Conservation (phyloP, 768 basidiomycete genomes). For the Termitomyces sp. region DNA sequence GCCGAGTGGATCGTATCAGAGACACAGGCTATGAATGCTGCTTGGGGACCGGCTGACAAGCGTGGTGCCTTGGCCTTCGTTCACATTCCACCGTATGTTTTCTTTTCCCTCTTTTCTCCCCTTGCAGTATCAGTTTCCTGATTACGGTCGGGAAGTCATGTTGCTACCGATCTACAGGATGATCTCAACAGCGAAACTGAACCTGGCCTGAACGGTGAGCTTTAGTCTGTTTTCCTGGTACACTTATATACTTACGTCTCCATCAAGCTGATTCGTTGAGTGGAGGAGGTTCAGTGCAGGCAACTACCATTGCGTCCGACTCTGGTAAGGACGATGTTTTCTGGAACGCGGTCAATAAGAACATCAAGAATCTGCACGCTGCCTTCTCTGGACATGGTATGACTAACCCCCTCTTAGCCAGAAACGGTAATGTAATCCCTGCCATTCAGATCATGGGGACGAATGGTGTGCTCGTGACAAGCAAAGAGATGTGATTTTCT, state of each 20-base stretch:
- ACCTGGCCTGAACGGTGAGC: constrained; percentile 44
- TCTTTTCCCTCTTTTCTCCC: neutral
- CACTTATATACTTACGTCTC: neutral
- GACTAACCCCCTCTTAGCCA: constrained; percentile 1
- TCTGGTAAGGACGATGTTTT: constrained; percentile 55
- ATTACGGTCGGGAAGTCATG: neutral
- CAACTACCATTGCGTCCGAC: constrained; percentile 35
- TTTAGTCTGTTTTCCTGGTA: neutral
- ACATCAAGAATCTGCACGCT: constrained; percentile 65
- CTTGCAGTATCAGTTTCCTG: neutral
- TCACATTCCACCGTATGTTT: constrained; percentile 69
- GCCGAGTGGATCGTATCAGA: constrained; percentile 60
- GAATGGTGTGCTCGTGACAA: constrained; percentile 78
- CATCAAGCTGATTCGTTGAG: constrained; percentile 50
- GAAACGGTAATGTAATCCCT: neutral
- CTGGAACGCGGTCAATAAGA: constrained; percentile 56
- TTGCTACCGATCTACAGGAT: constrained; percentile 34
- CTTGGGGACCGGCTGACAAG: constrained; percentile 54
- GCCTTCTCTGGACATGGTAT: constrained; percentile 72
- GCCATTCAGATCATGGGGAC: constrained; percentile 63
- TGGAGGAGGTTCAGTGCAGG: constrained; percentile 58
- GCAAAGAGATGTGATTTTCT: constrained; percentile 62
- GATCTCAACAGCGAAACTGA: constrained; percentile 33
- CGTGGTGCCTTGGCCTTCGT: constrained; percentile 68
- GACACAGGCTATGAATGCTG: constrained; percentile 48